Base-by-base conservation (phyloP, 768 basidiomycete species). In the Rhodotorula paludigena region DNA sequence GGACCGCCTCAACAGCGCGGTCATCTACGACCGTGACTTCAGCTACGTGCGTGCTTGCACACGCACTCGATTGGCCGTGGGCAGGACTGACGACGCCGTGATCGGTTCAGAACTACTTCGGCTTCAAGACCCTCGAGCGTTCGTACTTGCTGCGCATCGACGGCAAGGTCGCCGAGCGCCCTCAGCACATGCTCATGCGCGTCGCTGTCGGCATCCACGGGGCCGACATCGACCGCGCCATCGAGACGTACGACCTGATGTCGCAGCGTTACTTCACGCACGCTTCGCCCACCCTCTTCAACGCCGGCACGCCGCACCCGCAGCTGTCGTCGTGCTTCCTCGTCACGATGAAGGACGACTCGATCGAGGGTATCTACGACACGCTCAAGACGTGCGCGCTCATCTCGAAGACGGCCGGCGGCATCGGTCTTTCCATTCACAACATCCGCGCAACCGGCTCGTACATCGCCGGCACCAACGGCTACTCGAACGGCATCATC, bases 131-230 rank as follows among this genome's bases (percentile, higher is more conserved):
- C 5, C 86, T 99, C 39, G 96, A 99, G 80, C 89, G 93, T 39
- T 97, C 93, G 3, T 99, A 99, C 79, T 86, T 98, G 11, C 87
- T 99, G 48, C 87, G 92, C 64, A 86, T 98, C 80, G 85, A 94
- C 77, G 91, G 92, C 48, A 89, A 89, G 66, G 90, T 94, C 54
- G 93, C 92, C 48, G 96, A 99, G 79, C 87, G 96, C 44, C 96
- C 96, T 38, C 96, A 98, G 75, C 96, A 98, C 79, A 90, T 98
- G 86, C 88, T 98, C 78, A 98, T 99, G 96, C 92, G 96, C 78
- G 96, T 99, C 63, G 90, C 96, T 53, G 92, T 98, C 53, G 94
- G 94, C 47, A 92, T 99, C 63, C 94, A 98, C 78, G 93, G 92
- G 9, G 76, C 80, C 15, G 89, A 98, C 78, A 84, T 97, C 62